These are phyloP conservation scores for Sedum album DNA, from an alignment of 164 flowering plant genomes.

Conservation along the genomic window DNA sequence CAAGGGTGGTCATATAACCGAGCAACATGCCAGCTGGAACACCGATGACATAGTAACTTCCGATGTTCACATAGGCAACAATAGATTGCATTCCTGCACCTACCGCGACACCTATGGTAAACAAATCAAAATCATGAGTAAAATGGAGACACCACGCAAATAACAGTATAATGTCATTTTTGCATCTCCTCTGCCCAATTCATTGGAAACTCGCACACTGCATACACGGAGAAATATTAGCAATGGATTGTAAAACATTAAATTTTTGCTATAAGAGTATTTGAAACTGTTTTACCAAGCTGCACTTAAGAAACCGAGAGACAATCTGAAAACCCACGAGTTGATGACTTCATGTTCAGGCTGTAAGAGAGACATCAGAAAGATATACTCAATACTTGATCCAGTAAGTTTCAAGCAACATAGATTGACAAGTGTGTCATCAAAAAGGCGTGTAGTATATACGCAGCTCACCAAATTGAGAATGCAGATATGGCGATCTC, in stretches of 20 bases:
- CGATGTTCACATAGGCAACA: slow-evolving; percentile 37
- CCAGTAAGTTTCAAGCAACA: background rate
- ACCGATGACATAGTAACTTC: slow-evolving; percentile 46
- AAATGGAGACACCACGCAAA: background rate
- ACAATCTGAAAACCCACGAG: background rate
- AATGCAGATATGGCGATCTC: slow-evolving; percentile 21
- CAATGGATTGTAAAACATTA: background rate
- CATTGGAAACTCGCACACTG: slow-evolving; percentile 48
- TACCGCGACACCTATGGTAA: slow-evolving; percentile 43
- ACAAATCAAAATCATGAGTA: background rate
- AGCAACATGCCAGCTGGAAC: slow-evolving; percentile 41
- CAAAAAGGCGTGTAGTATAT: background rate
- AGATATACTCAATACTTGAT: background rate
- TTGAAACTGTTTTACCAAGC: background rate
- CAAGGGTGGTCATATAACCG: slow-evolving; percentile 31
- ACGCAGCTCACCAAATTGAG: slow-evolving; percentile 31
- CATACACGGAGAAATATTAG: background rate
- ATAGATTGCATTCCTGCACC: slow-evolving; percentile 59
- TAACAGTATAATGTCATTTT: slow-evolving; percentile 1
- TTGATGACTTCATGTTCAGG: background rate
- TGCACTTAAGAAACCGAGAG: background rate
- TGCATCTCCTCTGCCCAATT: slow-evolving; percentile 46
- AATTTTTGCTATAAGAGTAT: too few relatives aligned
- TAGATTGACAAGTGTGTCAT: background rate
- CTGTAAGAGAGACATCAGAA: background rate